Evolutionary conservation across 2,329 filamentous ascomycete species (phyloP).

Genomic region (Parastagonospora avenae): DNA sequence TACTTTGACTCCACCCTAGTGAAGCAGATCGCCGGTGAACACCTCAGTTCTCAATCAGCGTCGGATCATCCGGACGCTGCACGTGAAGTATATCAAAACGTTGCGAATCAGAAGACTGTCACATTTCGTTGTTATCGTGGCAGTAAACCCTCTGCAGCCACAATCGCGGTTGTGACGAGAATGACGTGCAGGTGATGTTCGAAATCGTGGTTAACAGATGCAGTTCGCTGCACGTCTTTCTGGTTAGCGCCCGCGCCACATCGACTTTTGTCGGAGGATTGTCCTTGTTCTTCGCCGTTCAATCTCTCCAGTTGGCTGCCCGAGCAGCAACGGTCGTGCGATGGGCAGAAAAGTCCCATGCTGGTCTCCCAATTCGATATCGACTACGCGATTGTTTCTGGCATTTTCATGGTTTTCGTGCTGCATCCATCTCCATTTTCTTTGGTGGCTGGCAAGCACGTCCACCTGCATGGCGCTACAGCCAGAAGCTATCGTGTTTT

Average conservation of each 20-base stretch:
- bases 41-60: no score
- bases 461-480: no score
- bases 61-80: no score
- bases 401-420: no score
- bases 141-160: no score
- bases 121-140: no score
- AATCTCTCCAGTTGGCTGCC: background rate
- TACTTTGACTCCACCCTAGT: background rate
- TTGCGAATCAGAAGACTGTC: no score
- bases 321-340: background rate
- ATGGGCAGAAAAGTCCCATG: background rate
- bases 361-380: no score
- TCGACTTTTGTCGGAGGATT: background rate
- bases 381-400: background rate
- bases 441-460: no score
- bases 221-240: background rate
- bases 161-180: background rate
- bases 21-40: background rate
- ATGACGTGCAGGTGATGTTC: background rate
- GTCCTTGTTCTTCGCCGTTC: background rate
- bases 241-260: background rate
- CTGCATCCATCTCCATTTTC: no score
- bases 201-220: background rate
- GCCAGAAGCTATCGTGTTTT: no score
- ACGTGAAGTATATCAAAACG: no score